Evolutionary conservation across 1,139 yeast genomes (phyloP).

Genomic region (Scheffersomyces parashehatae): DNA sequence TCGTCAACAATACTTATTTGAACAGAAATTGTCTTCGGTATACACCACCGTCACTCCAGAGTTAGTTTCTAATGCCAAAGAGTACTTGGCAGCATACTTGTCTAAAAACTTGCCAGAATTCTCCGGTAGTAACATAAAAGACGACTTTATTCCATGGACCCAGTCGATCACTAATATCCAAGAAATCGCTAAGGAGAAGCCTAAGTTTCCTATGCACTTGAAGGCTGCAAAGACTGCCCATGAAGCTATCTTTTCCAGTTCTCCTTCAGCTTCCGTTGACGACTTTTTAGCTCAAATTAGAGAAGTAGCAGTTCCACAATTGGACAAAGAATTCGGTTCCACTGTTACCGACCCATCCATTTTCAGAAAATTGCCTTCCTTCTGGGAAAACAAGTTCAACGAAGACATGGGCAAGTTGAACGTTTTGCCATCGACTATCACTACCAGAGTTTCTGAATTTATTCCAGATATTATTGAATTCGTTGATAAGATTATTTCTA

Average conservation of each 20-base stretch:
- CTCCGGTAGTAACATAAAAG: slow-evolving; percentile 20
- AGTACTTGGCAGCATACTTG: slow-evolving; percentile 52
- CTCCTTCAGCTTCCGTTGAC: slow-evolving; percentile 6
- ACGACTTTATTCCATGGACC: slow-evolving; percentile 55
- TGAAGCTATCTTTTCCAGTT: slow-evolving; percentile 31
- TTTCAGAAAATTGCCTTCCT: slow-evolving; percentile 80
- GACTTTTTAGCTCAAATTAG: slow-evolving; percentile 55
- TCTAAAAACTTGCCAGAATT: slow-evolving; percentile 58
- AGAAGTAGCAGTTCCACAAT: slow-evolving; percentile 70
- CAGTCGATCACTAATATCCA: slow-evolving; percentile 44
- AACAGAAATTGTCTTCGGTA: slow-evolving; percentile 44
- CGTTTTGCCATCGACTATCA: slow-evolving; percentile 79
- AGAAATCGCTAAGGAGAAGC: slow-evolving; percentile 54
- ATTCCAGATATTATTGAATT: slow-evolving; percentile 86
- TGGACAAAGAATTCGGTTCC: slow-evolving; percentile 73
- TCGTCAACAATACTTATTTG: slow-evolving; percentile 81
- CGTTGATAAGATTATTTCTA: slow-evolving; percentile 69
- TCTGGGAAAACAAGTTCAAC: slow-evolving; percentile 85
- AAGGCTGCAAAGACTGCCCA: slow-evolving; percentile 64
- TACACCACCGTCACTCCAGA: slow-evolving; percentile 32
- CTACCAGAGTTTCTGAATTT: slow-evolving; percentile 96
- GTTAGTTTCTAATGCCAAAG: slow-evolving; percentile 39
- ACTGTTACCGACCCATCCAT: slow-evolving; percentile 81
- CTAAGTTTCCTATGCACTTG: slow-evolving; percentile 84
- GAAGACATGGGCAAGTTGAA: slow-evolving; percentile 83